Evolutionary conservation across 495 filamentous ascomycete genomes (phyloP), one percentile per base, ranked within the genome.

Genomic region (Aspergillus incahuasiensis): DNA sequence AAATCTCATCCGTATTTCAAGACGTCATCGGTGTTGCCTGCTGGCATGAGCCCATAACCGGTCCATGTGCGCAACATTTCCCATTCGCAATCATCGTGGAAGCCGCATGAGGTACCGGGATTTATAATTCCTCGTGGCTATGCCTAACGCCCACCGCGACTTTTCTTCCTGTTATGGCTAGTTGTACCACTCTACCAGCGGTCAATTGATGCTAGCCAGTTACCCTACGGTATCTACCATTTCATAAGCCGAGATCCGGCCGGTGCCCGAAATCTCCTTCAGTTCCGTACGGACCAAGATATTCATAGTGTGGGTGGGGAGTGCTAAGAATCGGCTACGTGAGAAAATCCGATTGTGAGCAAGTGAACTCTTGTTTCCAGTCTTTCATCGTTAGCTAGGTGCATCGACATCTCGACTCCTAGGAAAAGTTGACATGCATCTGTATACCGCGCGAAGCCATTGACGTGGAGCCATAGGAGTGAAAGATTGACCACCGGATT

Each of bases 1-100:
- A 40, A 16, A n/a, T n/a, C 15, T 8, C n/a, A 12, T 46, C 11
- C 21, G 43, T 46, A 46, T 46, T n/a, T 22, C 13, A 46, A 46
- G 16, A 18, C 18, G 15, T 34, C 25, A 15, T 11, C 20, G 12
- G 30, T 18, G 42, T 18, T 18, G 15, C 35, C 4, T 48, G 21
- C 52, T 49, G 18, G 45, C 45, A 49, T 49, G 22, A 18, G 38
- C 34, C 25, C 12, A 24, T 44, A 34, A 13, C 21, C 25, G 16
- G 16, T 16, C 25, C 54, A 56, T 50, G 54, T 56, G 54, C 39
- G 34, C 44, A 56, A 11, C 32, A 35, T 5, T 6, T 35, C 2
- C 13, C 12, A 5, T 56, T 46, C 39, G 44, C 44, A 56, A 30
- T 50, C 45, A 38, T 50, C 46, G 24, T 45, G 39, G 46, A 19